phyloP scores from a whole-genome alignment of 306 rosid genomes.

The Medicago arabica region DNA sequence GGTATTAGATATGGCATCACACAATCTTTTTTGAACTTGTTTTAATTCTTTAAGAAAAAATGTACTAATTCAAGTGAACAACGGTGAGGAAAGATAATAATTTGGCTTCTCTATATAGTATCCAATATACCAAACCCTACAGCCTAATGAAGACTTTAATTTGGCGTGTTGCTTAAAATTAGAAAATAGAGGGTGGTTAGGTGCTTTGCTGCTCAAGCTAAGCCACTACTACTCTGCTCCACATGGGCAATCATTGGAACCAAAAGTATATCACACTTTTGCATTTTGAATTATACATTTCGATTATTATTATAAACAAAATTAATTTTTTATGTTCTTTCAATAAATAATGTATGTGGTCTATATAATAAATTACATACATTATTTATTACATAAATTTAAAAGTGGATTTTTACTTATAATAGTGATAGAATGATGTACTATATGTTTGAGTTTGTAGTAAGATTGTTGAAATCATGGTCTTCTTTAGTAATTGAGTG shows the following conservation, averaged over 20 bases:
- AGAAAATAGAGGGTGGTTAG: not conserved
- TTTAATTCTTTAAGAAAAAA: not conserved
- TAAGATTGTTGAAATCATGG: no score
- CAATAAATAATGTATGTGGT: no score
- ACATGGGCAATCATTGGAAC: slow-evolving; percentile 22
- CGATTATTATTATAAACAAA: no score
- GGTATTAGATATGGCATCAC: not conserved
- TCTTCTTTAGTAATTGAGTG: no score
- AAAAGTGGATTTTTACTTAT: no score
- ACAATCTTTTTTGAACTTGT: not conserved
- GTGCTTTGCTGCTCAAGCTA: not conserved
- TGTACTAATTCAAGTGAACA: not conserved
- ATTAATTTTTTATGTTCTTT: no score
- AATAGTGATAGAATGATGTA: no score
- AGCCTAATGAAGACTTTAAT: no score
- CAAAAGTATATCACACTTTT: not conserved
- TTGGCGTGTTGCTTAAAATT: not conserved
- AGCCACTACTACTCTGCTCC: slow-evolving; percentile 12
- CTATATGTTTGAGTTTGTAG: no score
- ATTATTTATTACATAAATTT: no score
- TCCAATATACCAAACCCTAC: not conserved
- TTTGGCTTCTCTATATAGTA: not conserved
- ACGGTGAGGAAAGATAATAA: not conserved
- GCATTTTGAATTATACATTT: no score
- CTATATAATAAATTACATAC: no score